Evolutionary conservation across 352 stramenopile genomes (phyloP), one percentile per base, ranked within the genome.

Genomic region (Globisporangium orthogonon): DNA sequence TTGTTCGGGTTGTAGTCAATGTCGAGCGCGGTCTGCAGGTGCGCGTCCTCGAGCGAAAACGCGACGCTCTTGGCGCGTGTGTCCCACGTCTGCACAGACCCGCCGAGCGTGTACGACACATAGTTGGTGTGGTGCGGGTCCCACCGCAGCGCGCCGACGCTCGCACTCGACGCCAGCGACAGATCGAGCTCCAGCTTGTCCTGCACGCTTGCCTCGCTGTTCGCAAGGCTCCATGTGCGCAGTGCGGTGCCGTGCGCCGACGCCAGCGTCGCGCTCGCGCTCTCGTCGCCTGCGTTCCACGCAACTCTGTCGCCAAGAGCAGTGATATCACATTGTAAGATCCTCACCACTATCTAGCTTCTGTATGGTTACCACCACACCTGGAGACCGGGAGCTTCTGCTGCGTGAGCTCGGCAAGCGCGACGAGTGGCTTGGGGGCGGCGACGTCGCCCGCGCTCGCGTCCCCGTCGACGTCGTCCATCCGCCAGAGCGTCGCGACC

Each of bases 1-100:
- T 98, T 97, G 75, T 99, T 98, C n/a, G 93, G 97, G 76, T 99
- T 99, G 72, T 98, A 99, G 74, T 98, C 92, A 13, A 99, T 63
- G 68, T 97, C 90, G 3, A 88, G 48, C 7, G 75, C 71, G n/a
- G 70, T 72, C 18, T 63, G 69, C 5, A 74, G 43, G 56, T 94
- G 83, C 63, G 89, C 77, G 40, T 91, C 67, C 47, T 83, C 69
- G 14, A 89, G 68, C 45, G 67, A 57, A 53, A 77, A 71, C 10
- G 62, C 62, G 9, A 76, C 64, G 31, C n/a, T 62, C 44, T 83
- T 65, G 17, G 69, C 49, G 18, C 84, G 76, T 0, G 86, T 57
- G 60, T 97, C 86, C 87, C 83, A 95, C 51, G 70, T 88, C 47
- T 80, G 70, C n/a, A 95, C 65, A 41, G 52, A 70, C 10, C 71